These are phyloP conservation scores for Pichia gijzeniarum DNA, from an alignment of 805 yeast genomes.

Conservation along the genomic window DNA sequence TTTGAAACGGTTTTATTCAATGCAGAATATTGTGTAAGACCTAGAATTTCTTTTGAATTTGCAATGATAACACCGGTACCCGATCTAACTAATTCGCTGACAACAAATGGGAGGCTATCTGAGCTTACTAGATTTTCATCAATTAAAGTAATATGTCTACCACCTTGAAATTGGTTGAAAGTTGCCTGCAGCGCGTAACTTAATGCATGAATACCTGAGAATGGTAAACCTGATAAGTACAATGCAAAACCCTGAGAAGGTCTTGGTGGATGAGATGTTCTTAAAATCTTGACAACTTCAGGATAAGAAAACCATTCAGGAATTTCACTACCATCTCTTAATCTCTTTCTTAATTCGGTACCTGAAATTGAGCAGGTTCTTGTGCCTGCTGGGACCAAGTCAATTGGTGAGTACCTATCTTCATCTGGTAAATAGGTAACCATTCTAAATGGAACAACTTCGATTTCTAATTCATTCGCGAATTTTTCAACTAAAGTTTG, in stretches of 20 bases:
- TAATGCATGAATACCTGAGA: constrained; percentile 56
- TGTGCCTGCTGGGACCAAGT: constrained; percentile 72
- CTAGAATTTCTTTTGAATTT: constrained; percentile 38
- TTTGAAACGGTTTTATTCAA: constrained; percentile 40
- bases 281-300: constrained; percentile 84
- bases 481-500: constrained; percentile 78
- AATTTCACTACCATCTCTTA: constrained; percentile 79
- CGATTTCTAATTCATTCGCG: constrained; percentile 74
- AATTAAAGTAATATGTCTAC: constrained; percentile 66
- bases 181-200: constrained; percentile 84
- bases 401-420: constrained; percentile 92
- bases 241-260: constrained; percentile 82
- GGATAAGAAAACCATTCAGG: constrained; percentile 98
- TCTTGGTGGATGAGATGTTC: constrained; percentile 93
- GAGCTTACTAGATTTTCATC: constrained; percentile 29
- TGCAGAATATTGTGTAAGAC: constrained; percentile 35
- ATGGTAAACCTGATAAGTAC: constrained; percentile 53
- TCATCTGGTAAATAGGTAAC: constrained; percentile 94
- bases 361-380: constrained; percentile 85
- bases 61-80: constrained; percentile 86
- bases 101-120: constrained; percentile 50
- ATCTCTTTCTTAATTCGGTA: constrained; percentile 84
- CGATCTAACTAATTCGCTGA: constrained; percentile 75
- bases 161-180: constrained; percentile 82
- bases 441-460: constrained; percentile 94